phyloP scores from a whole-genome alignment of 192 early-diverging fungal species.

The Gryganskiella cystojenkinii region DNA sequence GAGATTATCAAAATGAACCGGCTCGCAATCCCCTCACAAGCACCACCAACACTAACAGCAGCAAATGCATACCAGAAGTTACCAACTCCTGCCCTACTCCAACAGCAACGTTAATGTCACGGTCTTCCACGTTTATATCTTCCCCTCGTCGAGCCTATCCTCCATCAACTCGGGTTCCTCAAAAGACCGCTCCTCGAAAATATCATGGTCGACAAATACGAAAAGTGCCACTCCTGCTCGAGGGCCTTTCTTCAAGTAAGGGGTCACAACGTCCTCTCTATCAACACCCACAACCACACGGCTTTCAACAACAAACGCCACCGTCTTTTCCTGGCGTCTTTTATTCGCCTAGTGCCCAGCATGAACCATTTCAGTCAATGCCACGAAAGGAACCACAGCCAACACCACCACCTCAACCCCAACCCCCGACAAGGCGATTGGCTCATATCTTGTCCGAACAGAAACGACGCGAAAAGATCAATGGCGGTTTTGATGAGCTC shows the following conservation, averaged over 20 bases:
- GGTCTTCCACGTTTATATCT: background rate
- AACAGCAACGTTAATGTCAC: background rate
- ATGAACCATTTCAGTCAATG: background rate
- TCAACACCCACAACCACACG: too few species aligned
- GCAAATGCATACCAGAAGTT: too few species aligned
- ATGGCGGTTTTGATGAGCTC: slow-evolving; percentile 54
- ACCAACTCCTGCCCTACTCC: background rate
- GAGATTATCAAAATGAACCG: too few species aligned
- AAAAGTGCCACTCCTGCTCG: slow-evolving; percentile 1
- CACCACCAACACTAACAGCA: too few species aligned
- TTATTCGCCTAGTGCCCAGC: too few species aligned
- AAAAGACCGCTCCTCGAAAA: slow-evolving; percentile 6
- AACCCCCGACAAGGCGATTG: slow-evolving; percentile 35
- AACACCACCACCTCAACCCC: background rate
- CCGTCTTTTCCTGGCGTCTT: too few species aligned
- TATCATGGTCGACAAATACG: slow-evolving; percentile 30
- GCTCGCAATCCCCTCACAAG: slow-evolving; percentile 14
- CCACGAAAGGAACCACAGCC: too few species aligned
- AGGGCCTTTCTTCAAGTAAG: slow-evolving; percentile 16
- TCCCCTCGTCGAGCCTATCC: background rate
- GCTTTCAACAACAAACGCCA: too few species aligned
- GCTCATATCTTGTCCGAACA: slow-evolving; percentile 56
- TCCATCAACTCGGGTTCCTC: background rate
- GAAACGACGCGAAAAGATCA: slow-evolving; percentile 56
- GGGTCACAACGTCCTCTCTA: background rate